Percentiles rank a stretch among this genome's conserved stretches.
Conservation (phyloP, 345 rosid species). For the Eucalyptus urophylla region DNA sequence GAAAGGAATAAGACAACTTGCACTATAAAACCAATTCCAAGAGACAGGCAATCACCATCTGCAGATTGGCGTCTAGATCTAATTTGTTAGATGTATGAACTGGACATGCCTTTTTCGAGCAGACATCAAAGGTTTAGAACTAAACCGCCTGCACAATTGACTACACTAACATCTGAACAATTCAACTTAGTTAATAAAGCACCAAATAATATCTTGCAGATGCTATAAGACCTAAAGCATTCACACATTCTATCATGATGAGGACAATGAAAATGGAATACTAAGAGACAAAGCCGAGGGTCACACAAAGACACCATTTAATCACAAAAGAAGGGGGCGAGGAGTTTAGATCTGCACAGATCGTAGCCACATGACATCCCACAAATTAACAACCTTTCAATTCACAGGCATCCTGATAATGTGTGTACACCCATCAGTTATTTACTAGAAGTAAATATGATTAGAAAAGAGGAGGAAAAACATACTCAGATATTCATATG, state of each 20-base stretch:
- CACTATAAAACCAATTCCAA: not conserved
- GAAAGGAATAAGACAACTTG: not conserved
- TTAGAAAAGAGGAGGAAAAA: not conserved
- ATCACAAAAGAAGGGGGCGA: not conserved
- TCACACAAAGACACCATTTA: not conserved
- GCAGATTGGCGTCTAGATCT: not conserved
- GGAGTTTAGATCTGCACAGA: not conserved
- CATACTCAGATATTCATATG: constrained; percentile 97
- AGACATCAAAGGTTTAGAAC: not conserved
- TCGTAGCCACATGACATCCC: not conserved
- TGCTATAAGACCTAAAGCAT: not conserved
- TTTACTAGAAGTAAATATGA: not conserved
- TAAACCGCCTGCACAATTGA: not conserved
- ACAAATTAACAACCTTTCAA: not conserved
- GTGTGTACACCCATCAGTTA: not conserved
- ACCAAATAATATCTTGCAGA: not conserved
- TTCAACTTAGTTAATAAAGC: not conserved
- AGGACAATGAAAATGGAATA: not conserved
- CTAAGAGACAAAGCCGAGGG: not conserved
- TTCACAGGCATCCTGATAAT: not conserved
- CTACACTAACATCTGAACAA: not conserved
- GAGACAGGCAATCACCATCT: not conserved
- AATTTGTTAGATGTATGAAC: not conserved
- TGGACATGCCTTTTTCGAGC: not conserved
- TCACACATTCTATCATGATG: not conserved